Evolutionary conservation across 805 yeast genomes (phyloP).

Genomic region (Kregervanrija delftensis): DNA sequence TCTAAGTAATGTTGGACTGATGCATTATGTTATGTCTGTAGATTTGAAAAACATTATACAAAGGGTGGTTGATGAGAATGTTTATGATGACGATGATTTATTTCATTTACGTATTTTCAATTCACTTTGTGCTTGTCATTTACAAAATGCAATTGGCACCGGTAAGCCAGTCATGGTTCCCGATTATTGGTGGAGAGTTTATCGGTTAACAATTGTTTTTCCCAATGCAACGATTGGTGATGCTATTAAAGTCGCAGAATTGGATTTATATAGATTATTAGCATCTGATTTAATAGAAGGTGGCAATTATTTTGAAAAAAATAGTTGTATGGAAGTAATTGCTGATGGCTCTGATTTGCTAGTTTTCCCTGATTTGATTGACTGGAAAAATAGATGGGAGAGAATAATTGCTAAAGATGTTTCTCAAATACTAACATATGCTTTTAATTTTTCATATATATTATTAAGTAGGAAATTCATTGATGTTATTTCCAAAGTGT

Average conservation of each 20-base stretch:
- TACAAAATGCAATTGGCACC: constrained; percentile 43
- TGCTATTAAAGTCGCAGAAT: constrained; percentile 45
- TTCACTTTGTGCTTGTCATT: constrained; percentile 43
- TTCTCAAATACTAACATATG: constrained; percentile 41
- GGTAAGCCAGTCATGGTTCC: constrained; percentile 38
- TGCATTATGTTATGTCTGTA: constrained; percentile 40
- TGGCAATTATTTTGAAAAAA: constrained; percentile 1
- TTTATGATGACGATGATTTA: constrained; percentile 32
- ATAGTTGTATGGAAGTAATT: constrained; percentile 1
- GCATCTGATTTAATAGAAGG: constrained; percentile 11
- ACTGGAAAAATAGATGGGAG: constrained; percentile 42
- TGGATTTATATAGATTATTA: constrained; percentile 32
- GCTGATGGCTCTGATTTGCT: constrained; percentile 11
- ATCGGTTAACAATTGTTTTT: constrained; percentile 37
- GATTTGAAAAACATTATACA: constrained; percentile 36
- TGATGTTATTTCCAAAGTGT: constrained; percentile 4
- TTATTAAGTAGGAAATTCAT: constrained; percentile 33
- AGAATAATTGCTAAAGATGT: constrained; percentile 40
- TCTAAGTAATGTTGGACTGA: constrained; percentile 44
- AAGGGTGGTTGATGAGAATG: constrained; percentile 24
- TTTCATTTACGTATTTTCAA: constrained; percentile 51
- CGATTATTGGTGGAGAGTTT: constrained; percentile 32
- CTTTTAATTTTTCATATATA: constrained; percentile 42
- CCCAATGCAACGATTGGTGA: constrained; percentile 49
- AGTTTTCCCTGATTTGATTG: constrained; percentile 31